Conservation (phyloP, 179 eudicot species). For the Camellia oleifera region DNA sequence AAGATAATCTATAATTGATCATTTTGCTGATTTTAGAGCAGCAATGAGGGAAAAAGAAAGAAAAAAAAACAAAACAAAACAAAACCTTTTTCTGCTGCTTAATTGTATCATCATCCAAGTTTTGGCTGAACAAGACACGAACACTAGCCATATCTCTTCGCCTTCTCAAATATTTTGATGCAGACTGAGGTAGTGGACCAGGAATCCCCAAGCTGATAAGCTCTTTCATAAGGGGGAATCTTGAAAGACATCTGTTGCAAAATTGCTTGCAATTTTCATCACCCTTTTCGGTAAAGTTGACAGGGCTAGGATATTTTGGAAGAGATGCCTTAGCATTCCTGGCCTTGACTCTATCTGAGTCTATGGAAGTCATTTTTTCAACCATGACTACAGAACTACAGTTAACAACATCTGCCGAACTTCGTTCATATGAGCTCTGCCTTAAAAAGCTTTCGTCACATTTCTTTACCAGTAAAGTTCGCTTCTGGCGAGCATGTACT, state of each 20-base stretch:
- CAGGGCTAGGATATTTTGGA: not conserved
- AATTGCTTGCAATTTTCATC: conserved; percentile 34
- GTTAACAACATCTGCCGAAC: conserved; percentile 9
- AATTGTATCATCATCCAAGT: conserved; percentile 47
- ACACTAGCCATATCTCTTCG: conserved; percentile 44
- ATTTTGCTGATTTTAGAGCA: not conserved
- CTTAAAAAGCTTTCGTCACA: not conserved
- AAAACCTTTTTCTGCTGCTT: conserved; percentile 66
- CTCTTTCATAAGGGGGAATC: conserved; percentile 34
- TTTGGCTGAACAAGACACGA: conserved; percentile 70
- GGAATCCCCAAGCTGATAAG: conserved; percentile 45
- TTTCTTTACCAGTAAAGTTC: conserved; percentile 15
- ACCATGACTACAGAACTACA: conserved; percentile 10
- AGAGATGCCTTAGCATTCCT: conserved; percentile 7
- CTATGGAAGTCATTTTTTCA: conserved; percentile 8
- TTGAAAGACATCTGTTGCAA: conserved; percentile 23
- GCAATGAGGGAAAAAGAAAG: not conserved
- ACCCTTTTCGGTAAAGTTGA: conserved; percentile 21
- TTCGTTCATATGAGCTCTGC: conserved; percentile 11
- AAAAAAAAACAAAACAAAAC: not conserved
- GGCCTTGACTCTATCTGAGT: conserved; percentile 13
- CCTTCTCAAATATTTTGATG: conserved; percentile 50
- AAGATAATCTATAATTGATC: not conserved
- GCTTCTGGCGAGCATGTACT: conserved; percentile 25
- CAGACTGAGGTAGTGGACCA: conserved; percentile 29